Conservation (phyloP, 306 rosid species). For the Fragaria vesca region DNA sequence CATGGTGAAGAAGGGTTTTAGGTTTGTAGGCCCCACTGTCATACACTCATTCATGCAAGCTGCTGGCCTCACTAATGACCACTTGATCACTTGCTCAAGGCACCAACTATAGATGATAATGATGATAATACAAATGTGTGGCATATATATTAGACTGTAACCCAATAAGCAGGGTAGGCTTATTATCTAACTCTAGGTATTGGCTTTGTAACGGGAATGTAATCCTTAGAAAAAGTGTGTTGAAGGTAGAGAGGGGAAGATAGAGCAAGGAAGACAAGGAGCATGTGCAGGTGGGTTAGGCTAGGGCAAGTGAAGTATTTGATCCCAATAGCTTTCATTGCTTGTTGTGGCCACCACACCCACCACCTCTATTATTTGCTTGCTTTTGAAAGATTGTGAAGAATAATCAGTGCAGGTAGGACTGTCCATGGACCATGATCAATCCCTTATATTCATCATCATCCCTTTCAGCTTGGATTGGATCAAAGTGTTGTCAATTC, state of each 20-base stretch:
- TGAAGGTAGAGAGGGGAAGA: constrained; percentile 1
- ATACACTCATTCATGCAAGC: constrained; percentile 83
- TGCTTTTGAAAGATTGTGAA: constrained; percentile 22
- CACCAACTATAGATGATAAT: constrained; percentile 29
- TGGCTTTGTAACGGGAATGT: neutral
- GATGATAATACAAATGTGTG: constrained; percentile 4
- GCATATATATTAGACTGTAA: constrained; percentile 8
- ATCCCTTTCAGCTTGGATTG: constrained; percentile 4
- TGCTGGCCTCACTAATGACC: constrained; percentile 78
- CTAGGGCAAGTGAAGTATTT: constrained; percentile 22
- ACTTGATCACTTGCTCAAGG: constrained; percentile 70
- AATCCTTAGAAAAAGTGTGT: neutral
- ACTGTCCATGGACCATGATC: constrained; percentile 12
- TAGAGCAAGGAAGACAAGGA: constrained; percentile 13
- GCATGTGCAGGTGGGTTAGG: constrained; percentile 28
- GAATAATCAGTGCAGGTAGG: constrained; percentile 23
- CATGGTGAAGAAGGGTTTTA: constrained; percentile 66
- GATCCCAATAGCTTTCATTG: constrained; percentile 13
- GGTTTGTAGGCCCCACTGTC: constrained; percentile 80
- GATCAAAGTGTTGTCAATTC: constrained; percentile 18
- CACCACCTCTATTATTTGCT: constrained; percentile 27
- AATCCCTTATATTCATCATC: neutral
- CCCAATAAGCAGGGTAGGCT: constrained; percentile 20
- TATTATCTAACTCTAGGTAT: constrained; percentile 10
- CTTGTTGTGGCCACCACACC: constrained; percentile 23